phyloP scores from a whole-genome alignment of 108 stramenopile genomes.

The Aurantiochytrium sp. region DNA sequence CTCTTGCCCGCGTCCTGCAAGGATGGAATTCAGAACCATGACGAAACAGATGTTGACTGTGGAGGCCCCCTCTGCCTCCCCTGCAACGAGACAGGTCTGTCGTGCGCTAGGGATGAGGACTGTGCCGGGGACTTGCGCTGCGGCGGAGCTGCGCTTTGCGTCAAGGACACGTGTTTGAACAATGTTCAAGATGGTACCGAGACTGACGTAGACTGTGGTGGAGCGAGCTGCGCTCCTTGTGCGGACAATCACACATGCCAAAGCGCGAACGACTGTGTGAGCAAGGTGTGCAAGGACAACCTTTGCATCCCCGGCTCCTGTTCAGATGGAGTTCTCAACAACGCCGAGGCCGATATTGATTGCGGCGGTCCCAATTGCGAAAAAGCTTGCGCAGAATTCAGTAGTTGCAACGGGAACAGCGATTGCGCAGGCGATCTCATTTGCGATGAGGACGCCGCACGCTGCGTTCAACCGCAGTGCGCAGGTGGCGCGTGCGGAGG shows the following conservation, averaged over 20 bases:
- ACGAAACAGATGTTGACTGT: not conserved
- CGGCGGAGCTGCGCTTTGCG: not conserved
- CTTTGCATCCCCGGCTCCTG: not conserved
- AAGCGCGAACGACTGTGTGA: not conserved
- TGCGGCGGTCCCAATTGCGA: constrained; percentile 1
- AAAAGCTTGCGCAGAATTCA: not conserved
- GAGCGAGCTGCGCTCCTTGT: not conserved
- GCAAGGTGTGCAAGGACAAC: not conserved
- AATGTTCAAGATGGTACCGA: constrained; percentile 5
- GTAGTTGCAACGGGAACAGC: not conserved
- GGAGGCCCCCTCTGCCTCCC: not conserved
- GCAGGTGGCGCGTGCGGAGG: constrained; percentile 1
- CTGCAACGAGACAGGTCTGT: not conserved
- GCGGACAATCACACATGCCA: not conserved
- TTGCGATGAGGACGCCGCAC: not conserved
- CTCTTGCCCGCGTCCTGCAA: not conserved
- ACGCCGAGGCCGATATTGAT: not conserved
- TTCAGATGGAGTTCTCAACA: not conserved
- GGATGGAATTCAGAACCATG: not conserved
- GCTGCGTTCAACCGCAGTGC: constrained; percentile 8
- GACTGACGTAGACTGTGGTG: constrained; percentile 21
- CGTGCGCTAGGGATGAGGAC: not conserved
- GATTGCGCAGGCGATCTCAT: not conserved
- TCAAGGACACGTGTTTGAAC: constrained; percentile 9
- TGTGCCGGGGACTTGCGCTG: not conserved